A percentile compares a stretch with the other conserved stretches of the same genome.
phyloP scores from a whole-genome alignment of 768 basidiomycete genomes.

The Cyclocybe aegerita region DNA sequence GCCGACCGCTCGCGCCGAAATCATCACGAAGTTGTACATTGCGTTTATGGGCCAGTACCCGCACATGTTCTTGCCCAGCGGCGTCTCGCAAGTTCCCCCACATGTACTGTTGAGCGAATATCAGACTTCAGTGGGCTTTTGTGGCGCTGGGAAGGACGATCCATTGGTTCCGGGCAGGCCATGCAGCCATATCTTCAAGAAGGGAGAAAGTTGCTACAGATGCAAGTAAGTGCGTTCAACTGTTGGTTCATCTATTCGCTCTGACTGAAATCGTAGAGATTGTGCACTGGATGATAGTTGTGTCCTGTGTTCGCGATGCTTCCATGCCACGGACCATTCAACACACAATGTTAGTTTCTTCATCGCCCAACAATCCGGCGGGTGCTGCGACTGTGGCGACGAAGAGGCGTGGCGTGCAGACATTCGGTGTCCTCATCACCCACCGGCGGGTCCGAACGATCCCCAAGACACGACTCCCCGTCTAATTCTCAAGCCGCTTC shows the following conservation, averaged over 20 bases:
- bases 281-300: conserved; percentile 89
- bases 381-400: conserved; percentile 96
- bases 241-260: not conserved
- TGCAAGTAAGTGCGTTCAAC: conserved; percentile 73
- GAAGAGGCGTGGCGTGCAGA: conserved; percentile 78
- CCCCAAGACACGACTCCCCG: conserved; percentile 41
- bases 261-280: conserved; percentile 53
- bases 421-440: conserved; percentile 75
- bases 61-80: conserved; percentile 69
- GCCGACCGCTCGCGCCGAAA: conserved; percentile 71
- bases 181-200: conserved; percentile 85
- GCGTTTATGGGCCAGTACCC: conserved; percentile 80
- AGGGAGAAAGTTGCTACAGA: conserved; percentile 89
- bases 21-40: conserved; percentile 78
- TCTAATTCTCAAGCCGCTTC: conserved; percentile 34
- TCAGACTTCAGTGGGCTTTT: conserved; percentile 57
- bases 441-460: conserved; percentile 38
- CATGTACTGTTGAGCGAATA: conserved; percentile 69
- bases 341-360: conserved; percentile 94
- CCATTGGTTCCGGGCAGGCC: conserved; percentile 65
- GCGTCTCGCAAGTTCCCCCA: conserved; percentile 59
- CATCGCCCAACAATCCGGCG: conserved; percentile 87
- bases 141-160: conserved; percentile 60
- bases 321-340: conserved; percentile 81
- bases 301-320: conserved; percentile 88